Evolutionary conservation across 2,329 filamentous ascomycete genomes (phyloP).

Genomic region (Scopulariopsis brevicaulis): DNA sequence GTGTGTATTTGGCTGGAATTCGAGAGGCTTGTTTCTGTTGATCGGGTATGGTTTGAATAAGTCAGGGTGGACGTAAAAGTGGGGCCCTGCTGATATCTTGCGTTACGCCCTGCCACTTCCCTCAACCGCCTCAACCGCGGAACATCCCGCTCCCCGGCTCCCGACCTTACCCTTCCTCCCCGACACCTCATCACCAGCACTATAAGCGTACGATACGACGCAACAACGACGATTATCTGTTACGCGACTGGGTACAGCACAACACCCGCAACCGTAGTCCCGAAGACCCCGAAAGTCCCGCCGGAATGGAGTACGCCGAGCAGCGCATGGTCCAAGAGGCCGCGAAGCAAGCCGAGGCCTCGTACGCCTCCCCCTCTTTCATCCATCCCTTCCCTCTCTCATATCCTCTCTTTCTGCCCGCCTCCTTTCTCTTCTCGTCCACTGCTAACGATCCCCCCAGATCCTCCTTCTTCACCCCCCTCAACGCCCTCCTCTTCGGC

Average conservation of each 20-base stretch:
- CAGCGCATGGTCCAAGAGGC: conserved; percentile 43
- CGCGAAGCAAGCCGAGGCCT: conserved; percentile 24
- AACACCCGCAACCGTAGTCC: neutral
- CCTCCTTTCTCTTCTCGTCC: neutral
- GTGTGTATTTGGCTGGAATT: no score
- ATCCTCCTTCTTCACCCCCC: conserved; percentile 41
- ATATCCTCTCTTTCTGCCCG: neutral
- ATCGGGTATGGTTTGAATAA: no score
- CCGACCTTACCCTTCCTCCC: no score
- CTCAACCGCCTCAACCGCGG: no score
- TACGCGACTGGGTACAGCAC: neutral
- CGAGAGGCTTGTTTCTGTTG: no score
- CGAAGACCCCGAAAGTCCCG: neutral
- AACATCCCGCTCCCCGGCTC: no score
- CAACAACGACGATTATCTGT: neutral
- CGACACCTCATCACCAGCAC: no score
- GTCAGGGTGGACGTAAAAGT: no score
- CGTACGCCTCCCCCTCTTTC: conserved; percentile 1
- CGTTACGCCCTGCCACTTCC: no score
- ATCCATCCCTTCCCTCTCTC: neutral
- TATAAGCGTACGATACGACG: no score
- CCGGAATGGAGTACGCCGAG: conserved; percentile 45
- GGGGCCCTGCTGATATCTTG: no score
- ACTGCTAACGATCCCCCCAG: conserved; percentile 12
- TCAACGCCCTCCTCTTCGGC: conserved; percentile 49